Percentiles rank a stretch among this genome's conserved stretches.
Evolutionary conservation across 163 green algal genomes (phyloP).

Genomic region (Chloromonas sp.): DNA sequence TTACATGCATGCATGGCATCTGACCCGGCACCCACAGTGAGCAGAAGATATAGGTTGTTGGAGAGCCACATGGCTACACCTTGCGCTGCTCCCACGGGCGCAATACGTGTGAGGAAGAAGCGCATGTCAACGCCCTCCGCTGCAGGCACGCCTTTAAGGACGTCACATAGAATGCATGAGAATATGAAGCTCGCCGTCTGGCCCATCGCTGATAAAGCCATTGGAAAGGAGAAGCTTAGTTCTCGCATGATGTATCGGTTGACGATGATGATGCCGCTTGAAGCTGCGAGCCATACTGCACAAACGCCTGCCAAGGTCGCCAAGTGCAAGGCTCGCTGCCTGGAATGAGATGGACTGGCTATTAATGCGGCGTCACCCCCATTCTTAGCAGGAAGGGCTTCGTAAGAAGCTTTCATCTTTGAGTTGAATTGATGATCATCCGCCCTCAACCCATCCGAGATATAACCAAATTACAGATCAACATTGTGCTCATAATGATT

Average conservation of each 20-base stretch:
- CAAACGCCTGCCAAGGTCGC: too few species aligned
- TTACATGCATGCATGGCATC: too few species aligned
- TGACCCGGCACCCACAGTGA: not conserved
- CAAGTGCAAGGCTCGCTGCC: too few species aligned
- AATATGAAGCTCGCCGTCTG: not conserved
- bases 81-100: constrained; percentile 7
- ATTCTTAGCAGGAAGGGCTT: too few species aligned
- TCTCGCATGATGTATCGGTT: constrained; percentile 1
- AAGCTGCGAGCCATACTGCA: not conserved
- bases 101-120: constrained; percentile 1
- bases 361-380: too few species aligned
- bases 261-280: constrained; percentile 3
- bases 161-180: not conserved
- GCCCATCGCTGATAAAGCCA: not conserved
- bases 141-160: not conserved
- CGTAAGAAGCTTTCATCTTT: too few species aligned
- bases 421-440: too few species aligned
- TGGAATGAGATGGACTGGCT: too few species aligned
- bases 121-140: not conserved
- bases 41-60: constrained; percentile 13
- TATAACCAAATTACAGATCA: too few species aligned
- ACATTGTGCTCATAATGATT: too few species aligned
- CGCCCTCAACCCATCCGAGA: too few species aligned
- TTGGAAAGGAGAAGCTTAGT: not conserved
- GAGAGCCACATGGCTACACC: constrained; percentile 8